Evolutionary conservation across 2,329 filamentous ascomycete genomes (phyloP), one percentile per base, ranked within the genome.

Genomic region (Aspergillus sojae): DNA sequence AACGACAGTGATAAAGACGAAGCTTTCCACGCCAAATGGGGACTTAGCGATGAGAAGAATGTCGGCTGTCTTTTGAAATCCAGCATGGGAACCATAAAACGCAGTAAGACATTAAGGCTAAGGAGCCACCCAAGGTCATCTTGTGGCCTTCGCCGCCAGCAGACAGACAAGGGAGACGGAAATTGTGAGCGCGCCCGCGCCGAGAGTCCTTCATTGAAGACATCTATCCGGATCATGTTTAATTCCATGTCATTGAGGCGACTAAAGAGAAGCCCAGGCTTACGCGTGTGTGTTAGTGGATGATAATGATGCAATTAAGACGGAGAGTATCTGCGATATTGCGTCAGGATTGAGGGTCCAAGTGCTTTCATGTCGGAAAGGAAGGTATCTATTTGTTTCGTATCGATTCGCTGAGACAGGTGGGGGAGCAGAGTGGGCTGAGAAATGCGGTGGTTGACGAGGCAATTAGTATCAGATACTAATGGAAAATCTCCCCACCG

Each of bases 181-280:
- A 57, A 43, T 28, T 21, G 57, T 28, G 60, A 57, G 39, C 32
- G 23, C 10, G 21, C 57, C 9, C 32, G 23, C 7, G 21, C 53
- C 9, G 63, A 66, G 21, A 56, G 14, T 5, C 43, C 52, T 58
- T 57, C 58, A 21, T 26, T 62, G 21, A 70, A 63, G 54, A 52
- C 55, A 26, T 61, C 65, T 14, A 63, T 70, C n/a, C 65, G 66
- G 26, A 62, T 61, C 19, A 60, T 70, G 50, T 64, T 70, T 39
- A 68, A 66, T 60, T 70, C 68, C n/a, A 67, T 70, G 62, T 64
- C 67, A 12, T 58, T 58, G 19, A 62, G 66, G 21, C 57, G 46
- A 56, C 48, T 64, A 30, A 69, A 62, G 58, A 68, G 61, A 21
- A 57, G 60, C 55, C 57, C 32, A 32, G 63, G 64, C 46, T 41